Evolutionary conservation across 768 basidiomycete genomes (phyloP).

Genomic region (Ramaria sp.): DNA sequence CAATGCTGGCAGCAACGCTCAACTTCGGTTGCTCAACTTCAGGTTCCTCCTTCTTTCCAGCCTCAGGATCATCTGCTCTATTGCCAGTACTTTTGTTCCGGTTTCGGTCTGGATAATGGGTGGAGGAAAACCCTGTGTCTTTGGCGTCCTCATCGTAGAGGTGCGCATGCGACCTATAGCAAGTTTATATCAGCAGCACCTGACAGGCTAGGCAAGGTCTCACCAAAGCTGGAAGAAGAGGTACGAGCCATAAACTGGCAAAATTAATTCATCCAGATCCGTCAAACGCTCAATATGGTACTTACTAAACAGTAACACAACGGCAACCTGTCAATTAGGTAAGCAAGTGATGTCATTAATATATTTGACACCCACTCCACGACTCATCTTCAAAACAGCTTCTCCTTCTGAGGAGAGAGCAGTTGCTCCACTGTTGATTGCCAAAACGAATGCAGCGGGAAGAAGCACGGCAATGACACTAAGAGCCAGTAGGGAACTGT

Average conservation of each 20-base stretch:
- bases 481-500: conserved; percentile 64
- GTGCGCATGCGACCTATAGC: conserved; percentile 45
- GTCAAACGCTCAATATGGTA: conserved; percentile 1
- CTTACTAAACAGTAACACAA: conserved; percentile 69
- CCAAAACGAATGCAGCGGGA: conserved; percentile 25
- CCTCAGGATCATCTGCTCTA: conserved; percentile 9
- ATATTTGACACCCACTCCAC: conserved; percentile 58
- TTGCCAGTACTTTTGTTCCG: background rate
- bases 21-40: conserved; percentile 43
- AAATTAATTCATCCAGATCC: background rate
- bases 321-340: conserved; percentile 40
- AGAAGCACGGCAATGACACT: conserved; percentile 73
- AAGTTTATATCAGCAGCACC: background rate
- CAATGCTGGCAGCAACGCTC: conserved; percentile 45
- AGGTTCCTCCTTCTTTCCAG: conserved; percentile 20
- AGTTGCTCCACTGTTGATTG: background rate
- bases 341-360: no score
- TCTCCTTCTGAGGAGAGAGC: conserved; percentile 20
- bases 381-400: conserved; percentile 61
- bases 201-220: background rate
- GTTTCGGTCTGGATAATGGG: conserved; percentile 13
- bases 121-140: conserved; percentile 16
- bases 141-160: conserved; percentile 39
- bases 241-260: conserved; percentile 58
- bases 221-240: conserved; percentile 61